Evolutionary conservation across 805 yeast genomes (phyloP), one percentile per base, ranked within the genome.

Genomic region (Metschnikowia hibisci): DNA sequence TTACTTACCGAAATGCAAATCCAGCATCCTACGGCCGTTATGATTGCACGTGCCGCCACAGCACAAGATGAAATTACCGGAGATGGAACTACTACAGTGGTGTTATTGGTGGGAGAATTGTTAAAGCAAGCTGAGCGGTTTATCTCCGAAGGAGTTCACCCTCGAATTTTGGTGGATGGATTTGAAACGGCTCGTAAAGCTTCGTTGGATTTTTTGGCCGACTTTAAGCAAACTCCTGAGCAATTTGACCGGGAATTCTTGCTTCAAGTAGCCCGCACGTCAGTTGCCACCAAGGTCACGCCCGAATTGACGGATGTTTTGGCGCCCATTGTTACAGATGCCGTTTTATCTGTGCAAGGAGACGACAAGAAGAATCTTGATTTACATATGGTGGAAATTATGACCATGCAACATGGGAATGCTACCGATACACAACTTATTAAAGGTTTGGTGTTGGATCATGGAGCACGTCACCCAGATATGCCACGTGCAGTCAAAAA

Each of bases 61-160:
- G 97, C 99, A 0, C 99, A 93, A 67, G 99, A 93, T 64, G 99
- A 93, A 66, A 88, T 93, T 61, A 87, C 98, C n/a, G 99, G 99
- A 39, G 99, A 93, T 66, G 99, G 99, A 51, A 93, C 99, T 43
- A 91, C 98, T 5, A 85, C 96, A 2, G 99, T 93, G 42, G 91
- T 90, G 34, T 74, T 95, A 50, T 76, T 90, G 43, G 99, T 93
- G 33, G 99, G 99, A 43, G 97, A 91, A 64, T 72, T 93, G 48
- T 76, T 93, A 62, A 87, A 87, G 62, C 98, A 93, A 66, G 96
- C 98, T 22, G 93, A 91, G 62, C 77, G 97, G 54, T 90, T 79
- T 62, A 81, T 87, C 45, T 76, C 81, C 52, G 99, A 93, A 68
- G 99, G 99, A 42, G 84, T 93, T 39, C 99, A 93, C 67, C 98